Evolutionary conservation across 441 rosid genomes (phyloP).

Genomic region (Erodium moschatum): DNA sequence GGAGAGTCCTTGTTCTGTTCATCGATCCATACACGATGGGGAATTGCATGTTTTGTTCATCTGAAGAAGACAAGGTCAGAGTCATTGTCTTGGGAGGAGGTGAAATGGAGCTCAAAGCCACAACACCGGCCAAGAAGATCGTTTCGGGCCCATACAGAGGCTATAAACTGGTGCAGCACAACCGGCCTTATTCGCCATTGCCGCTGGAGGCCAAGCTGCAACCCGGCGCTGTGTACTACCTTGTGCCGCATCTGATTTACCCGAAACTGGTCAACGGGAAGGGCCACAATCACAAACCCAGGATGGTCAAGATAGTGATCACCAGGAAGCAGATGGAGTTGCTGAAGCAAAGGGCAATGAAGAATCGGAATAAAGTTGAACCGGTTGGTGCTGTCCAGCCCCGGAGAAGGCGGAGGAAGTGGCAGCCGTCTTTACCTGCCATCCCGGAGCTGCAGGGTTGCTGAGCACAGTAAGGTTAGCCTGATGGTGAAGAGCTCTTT

Average conservation of each 20-base stretch:
- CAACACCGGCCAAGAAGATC: neutral
- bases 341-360: conserved; percentile 6
- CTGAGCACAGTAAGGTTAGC: no score
- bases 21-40: neutral
- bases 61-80: neutral
- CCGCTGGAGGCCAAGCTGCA: neutral
- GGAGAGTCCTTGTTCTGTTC: neutral
- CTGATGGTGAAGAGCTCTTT: no score
- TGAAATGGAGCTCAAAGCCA: neutral
- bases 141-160: neutral
- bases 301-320: neutral
- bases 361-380: neutral
- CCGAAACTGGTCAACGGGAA: conserved; percentile 2
- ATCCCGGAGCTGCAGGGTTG: neutral
- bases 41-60: conserved; percentile 1
- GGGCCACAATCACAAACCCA: neutral
- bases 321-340: neutral
- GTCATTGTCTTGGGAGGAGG: neutral
- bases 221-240: neutral
- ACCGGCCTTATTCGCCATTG: neutral
- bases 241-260: conserved; percentile 3
- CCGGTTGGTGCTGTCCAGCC: neutral
- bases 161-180: conserved; percentile 6
- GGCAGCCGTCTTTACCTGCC: conserved; percentile 5
- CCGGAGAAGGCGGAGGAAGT: neutral